Evolutionary conservation across 202 grass and related monocot genomes (phyloP).

Genomic region (Musa balbisiana): DNA sequence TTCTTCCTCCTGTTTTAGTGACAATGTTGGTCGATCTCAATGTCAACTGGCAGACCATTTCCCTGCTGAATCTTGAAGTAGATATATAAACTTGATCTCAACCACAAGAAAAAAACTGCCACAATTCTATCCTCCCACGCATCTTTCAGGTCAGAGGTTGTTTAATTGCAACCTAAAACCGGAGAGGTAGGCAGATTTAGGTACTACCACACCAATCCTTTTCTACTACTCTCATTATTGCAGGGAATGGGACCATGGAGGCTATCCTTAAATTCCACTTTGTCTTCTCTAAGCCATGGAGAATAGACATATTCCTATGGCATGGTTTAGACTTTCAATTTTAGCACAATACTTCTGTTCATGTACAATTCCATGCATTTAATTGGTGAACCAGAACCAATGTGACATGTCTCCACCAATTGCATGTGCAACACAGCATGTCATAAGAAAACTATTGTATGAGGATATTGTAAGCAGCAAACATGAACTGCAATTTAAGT

Average conservation of each 20-base stretch:
- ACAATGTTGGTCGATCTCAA: neutral
- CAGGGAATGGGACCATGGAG: neutral
- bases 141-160: neutral
- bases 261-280: neutral
- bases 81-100: neutral
- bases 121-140: neutral
- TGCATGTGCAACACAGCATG: constrained; percentile 3
- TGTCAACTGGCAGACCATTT: neutral
- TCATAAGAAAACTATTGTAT: neutral
- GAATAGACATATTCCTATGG: no score
- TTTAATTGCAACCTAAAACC: neutral
- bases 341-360: neutral
- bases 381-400: neutral
- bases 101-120: neutral
- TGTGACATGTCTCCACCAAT: neutral
- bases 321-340: neutral
- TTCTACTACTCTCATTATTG: neutral
- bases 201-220: neutral
- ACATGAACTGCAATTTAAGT: neutral
- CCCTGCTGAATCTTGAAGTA: neutral
- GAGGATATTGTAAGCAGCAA: neutral
- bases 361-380: neutral
- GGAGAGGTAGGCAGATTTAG: neutral
- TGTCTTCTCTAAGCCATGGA: neutral
- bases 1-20: neutral